Evolutionary conservation across 2,329 filamentous ascomycete genomes (phyloP).

Genomic region (Talaromyces sp.): DNA sequence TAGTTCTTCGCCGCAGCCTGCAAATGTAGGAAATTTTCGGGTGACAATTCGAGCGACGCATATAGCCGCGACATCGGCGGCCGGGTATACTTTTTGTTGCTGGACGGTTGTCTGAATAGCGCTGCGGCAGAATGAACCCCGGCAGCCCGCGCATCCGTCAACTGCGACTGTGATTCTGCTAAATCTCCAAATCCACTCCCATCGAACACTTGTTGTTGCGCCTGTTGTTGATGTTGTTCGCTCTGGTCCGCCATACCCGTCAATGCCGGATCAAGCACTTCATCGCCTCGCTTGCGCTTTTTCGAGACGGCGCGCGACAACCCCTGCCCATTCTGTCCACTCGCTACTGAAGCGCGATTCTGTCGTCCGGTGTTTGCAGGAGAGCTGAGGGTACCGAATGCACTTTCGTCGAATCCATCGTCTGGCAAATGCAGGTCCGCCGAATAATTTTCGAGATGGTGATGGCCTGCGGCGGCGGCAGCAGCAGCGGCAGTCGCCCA

Average conservation of each 20-base stretch:
- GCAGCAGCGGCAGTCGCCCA: slow-evolving; percentile 47
- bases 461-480: slow-evolving; percentile 41
- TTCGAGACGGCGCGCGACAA: slow-evolving; percentile 35
- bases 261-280: slow-evolving; percentile 37
- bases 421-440: slow-evolving; percentile 40
- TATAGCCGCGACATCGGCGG: slow-evolving; percentile 58
- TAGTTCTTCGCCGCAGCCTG: slow-evolving; percentile 55
- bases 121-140: slow-evolving; percentile 54
- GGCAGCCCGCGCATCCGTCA: slow-evolving; percentile 45
- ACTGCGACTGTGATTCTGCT: slow-evolving; percentile 35
- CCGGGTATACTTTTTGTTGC: slow-evolving; percentile 54
- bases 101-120: slow-evolving; percentile 49
- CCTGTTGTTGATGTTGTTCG: slow-evolving; percentile 8
- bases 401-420: slow-evolving; percentile 37
- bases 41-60: slow-evolving; percentile 53
- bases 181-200: slow-evolving; percentile 33
- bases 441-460: slow-evolving; percentile 39
- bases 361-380: slow-evolving; percentile 23
- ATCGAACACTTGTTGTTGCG: slow-evolving; percentile 26
- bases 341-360: slow-evolving; percentile 26
- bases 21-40: slow-evolving; percentile 54
- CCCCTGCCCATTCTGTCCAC: slow-evolving; percentile 27
- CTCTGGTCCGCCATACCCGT: slow-evolving; percentile 21
- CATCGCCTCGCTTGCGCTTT: slow-evolving; percentile 42
- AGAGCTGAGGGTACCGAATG: slow-evolving; percentile 29